These are phyloP conservation scores for Syzygium aromaticum DNA, from an alignment of 345 rosid species.

Conservation along the genomic window DNA sequence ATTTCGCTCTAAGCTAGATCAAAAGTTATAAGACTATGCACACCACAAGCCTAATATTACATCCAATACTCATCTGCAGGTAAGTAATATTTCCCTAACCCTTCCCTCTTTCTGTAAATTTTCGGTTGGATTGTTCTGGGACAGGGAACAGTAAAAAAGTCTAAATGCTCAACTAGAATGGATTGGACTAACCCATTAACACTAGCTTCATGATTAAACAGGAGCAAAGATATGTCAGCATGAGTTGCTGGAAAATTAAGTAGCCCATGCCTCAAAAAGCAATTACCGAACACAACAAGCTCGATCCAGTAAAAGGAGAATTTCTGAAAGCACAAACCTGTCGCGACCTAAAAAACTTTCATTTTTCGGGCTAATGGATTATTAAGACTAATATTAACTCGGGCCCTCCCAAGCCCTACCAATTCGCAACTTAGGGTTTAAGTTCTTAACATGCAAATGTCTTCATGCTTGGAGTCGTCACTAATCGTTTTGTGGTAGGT, in stretches of 20 bases:
- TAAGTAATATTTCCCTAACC: not conserved
- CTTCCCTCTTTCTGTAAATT: not conserved
- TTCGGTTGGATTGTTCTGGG: not conserved
- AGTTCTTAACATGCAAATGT: too few relatives aligned
- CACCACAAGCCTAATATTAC: not conserved
- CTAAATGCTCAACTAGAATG: not conserved
- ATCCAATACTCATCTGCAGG: not conserved
- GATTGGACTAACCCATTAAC: not conserved
- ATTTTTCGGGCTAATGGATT: too few relatives aligned
- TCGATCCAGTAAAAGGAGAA: not conserved
- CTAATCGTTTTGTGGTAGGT: too few relatives aligned
- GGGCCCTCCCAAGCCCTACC: too few relatives aligned
- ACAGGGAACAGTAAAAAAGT: not conserved
- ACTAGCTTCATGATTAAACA: not conserved
- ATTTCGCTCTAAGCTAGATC: not conserved
- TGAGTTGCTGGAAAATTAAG: not conserved
- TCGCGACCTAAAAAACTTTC: too few relatives aligned
- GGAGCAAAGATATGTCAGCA: not conserved
- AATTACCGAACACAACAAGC: not conserved
- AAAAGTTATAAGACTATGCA: not conserved
- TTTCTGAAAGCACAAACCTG: constrained; percentile 42
- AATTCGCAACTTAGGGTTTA: too few relatives aligned
- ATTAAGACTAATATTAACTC: too few relatives aligned
- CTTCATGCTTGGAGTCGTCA: too few relatives aligned
- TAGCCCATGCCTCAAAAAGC: not conserved